Evolutionary conservation across 345 rosid species (phyloP).

Genomic region (Kandelia obovata): DNA sequence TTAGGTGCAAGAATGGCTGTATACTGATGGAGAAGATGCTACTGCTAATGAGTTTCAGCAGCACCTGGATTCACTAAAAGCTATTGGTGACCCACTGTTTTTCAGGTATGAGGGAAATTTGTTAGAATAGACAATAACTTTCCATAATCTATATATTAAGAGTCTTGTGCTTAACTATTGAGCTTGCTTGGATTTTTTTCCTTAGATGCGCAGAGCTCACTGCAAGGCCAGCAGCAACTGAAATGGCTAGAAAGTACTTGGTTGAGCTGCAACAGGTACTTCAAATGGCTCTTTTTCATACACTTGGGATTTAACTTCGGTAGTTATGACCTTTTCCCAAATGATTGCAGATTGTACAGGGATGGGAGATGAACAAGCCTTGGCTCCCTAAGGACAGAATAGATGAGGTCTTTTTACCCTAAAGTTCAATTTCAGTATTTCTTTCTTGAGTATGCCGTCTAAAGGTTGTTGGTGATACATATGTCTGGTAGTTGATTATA

Average conservation of each 20-base stretch:
- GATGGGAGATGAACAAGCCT: slow-evolving; percentile 71
- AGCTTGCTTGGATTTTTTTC: not conserved
- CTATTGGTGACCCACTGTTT: slow-evolving; percentile 72
- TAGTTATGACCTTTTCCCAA: slow-evolving; percentile 13
- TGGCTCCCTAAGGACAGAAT: slow-evolving; percentile 85
- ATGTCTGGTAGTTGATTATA: not conserved
- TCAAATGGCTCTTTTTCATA: slow-evolving; percentile 4
- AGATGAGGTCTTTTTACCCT: slow-evolving; percentile 52
- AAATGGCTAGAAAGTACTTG: slow-evolving; percentile 57
- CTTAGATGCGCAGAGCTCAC: slow-evolving; percentile 72
- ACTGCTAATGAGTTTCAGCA: slow-evolving; percentile 67
- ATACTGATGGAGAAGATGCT: slow-evolving; percentile 95
- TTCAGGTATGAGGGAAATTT: slow-evolving; percentile 48
- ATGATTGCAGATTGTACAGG: slow-evolving; percentile 48
- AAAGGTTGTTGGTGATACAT: not conserved
- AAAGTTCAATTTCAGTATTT: not conserved
- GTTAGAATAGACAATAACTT: no score
- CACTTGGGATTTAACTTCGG: not conserved
- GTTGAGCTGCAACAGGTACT: slow-evolving; percentile 70
- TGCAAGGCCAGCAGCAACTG: slow-evolving; percentile 69
- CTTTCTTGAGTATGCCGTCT: not conserved
- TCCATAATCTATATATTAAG: not conserved
- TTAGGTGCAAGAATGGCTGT: slow-evolving; percentile 98
- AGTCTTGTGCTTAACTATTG: not conserved
- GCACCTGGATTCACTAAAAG: slow-evolving; percentile 62